Evolutionary conservation across 164 flowering plant species (phyloP).

Genomic region (Aristolochia californica): DNA sequence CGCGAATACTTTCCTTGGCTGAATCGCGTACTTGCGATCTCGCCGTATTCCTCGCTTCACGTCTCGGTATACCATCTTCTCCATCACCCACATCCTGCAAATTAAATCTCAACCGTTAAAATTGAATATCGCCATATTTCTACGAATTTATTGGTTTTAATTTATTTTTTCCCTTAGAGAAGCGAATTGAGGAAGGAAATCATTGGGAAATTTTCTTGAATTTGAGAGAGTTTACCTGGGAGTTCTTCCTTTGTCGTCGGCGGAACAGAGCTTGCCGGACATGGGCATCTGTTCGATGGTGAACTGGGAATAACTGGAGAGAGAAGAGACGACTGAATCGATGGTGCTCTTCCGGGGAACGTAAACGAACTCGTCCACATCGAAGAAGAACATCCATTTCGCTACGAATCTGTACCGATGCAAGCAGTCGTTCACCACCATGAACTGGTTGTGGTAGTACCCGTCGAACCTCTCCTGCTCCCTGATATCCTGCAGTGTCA

Average conservation of each 20-base stretch:
- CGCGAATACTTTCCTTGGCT: slow-evolving; percentile 65
- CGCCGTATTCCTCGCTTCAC: slow-evolving; percentile 61
- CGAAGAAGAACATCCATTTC: slow-evolving; percentile 96
- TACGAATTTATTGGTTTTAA: too few species aligned
- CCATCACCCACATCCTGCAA: slow-evolving; percentile 96
- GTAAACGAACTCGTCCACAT: slow-evolving; percentile 81
- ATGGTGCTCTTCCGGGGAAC: slow-evolving; percentile 50
- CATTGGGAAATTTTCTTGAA: too few species aligned
- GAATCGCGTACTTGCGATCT: slow-evolving; percentile 86
- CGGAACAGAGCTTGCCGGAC: slow-evolving; percentile 59
- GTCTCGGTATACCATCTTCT: slow-evolving; percentile 79
- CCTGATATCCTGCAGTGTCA: slow-evolving; percentile 72
- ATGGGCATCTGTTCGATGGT: slow-evolving; percentile 89
- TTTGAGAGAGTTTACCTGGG: too few species aligned
- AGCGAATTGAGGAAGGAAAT: too few species aligned
- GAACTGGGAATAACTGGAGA: slow-evolving; percentile 53
- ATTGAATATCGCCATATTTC: too few species aligned
- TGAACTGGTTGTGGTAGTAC: slow-evolving; percentile 91
- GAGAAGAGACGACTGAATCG: slow-evolving; percentile 40
- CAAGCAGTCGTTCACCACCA: slow-evolving; percentile 86
- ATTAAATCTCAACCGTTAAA: too few species aligned
- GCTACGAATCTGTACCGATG: slow-evolving; percentile 64
- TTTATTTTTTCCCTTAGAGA: too few species aligned
- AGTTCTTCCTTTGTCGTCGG: slow-evolving; percentile 31
- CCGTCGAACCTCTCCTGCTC: slow-evolving; percentile 90